Conservation (phyloP, 768 basidiomycete genomes). For the Clavaria fumosa region DNA sequence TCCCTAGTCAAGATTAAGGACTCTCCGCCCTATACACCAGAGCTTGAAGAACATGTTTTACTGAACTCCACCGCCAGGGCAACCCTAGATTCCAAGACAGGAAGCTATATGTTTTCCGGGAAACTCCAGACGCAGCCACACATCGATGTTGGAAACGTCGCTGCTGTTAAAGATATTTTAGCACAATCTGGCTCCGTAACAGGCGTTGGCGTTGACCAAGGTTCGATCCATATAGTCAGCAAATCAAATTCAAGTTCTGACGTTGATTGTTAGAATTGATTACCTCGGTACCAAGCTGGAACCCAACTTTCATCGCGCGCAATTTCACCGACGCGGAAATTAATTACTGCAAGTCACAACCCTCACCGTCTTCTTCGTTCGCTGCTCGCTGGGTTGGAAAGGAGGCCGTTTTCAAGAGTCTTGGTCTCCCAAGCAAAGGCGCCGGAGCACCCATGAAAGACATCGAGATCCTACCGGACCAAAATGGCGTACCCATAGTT, state of each 20-base stretch:
- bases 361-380: slow-evolving; percentile 78
- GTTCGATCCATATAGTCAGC: slow-evolving; percentile 23
- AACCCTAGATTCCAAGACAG: slow-evolving; percentile 64
- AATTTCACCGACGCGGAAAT: slow-evolving; percentile 91
- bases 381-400: slow-evolving; percentile 97
- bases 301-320: slow-evolving; percentile 71
- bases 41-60: slow-evolving; percentile 75
- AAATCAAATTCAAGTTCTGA: slow-evolving; percentile 6
- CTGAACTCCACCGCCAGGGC: slow-evolving; percentile 90
- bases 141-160: slow-evolving; percentile 51
- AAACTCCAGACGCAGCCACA: slow-evolving; percentile 39
- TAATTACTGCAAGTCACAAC: slow-evolving; percentile 73
- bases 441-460: slow-evolving; percentile 93
- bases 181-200: slow-evolving; percentile 25
- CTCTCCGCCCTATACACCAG: slow-evolving; percentile 70
- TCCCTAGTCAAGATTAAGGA: slow-evolving; percentile 92
- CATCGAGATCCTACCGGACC: slow-evolving; percentile 82
- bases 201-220: slow-evolving; percentile 86
- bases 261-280: slow-evolving; percentile 63
- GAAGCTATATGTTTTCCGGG: slow-evolving; percentile 67
- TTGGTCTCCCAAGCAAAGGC: slow-evolving; percentile 80
- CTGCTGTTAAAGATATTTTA: slow-evolving; percentile 36
- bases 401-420: slow-evolving; percentile 93
- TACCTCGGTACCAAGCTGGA: slow-evolving; percentile 78
- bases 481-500: slow-evolving; percentile 67